Base-by-base conservation (phyloP, 768 basidiomycete species). In the Clitopilus passeckerianus region DNA sequence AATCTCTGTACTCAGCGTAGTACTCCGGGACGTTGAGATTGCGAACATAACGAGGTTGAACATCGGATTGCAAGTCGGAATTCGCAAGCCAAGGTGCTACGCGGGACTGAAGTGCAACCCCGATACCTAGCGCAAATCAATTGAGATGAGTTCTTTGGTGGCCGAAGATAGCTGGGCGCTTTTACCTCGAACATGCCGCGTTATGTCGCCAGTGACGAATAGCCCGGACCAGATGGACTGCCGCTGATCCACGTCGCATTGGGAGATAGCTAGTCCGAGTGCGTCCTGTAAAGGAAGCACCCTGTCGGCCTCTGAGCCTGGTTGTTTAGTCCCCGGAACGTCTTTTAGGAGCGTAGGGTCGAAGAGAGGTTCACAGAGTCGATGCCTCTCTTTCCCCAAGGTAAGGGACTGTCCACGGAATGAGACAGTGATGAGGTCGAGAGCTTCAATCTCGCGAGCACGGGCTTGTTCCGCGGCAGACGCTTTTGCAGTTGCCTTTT, bases 351-450 rank as follows among this genome's bases (percentile, higher is more conserved):
- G 65, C 3, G 71, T 75, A 1, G 89, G 87, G 67, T 93, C 87
- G 63, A 93, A 95, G 24, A 97, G 77, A 6, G 93, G 92, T 70
- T 96, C 95, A 69, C 91, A 93, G 73, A 95, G 91, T 41, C 91
- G 80, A 76, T 97, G 93, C 34, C 94, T 81, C 67, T 93, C 92
- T 69, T 90, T 91, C 16, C 94, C 94, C 34, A 96, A 65, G 7
- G 89, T 90, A 60, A 95, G 68, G 41, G 84, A 80, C 67, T 82
- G 79, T 9, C 79, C 86, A n/a, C 84, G 80, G 72, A 91, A 93
- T 66, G 89, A 79, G 23, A 92, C 71, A 8, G 86, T 85, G 34
- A 91, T 74, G n/a, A 95, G 85, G 70, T 95, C 91, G 59, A 93
- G 74, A 0, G 92, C 89, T 67, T 90, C 87, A 34, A 93, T 90